Percentiles rank a stretch among this genome's conserved stretches.
phyloP scores from a whole-genome alignment of 306 rosid species.

The Cucumis hystrix region DNA sequence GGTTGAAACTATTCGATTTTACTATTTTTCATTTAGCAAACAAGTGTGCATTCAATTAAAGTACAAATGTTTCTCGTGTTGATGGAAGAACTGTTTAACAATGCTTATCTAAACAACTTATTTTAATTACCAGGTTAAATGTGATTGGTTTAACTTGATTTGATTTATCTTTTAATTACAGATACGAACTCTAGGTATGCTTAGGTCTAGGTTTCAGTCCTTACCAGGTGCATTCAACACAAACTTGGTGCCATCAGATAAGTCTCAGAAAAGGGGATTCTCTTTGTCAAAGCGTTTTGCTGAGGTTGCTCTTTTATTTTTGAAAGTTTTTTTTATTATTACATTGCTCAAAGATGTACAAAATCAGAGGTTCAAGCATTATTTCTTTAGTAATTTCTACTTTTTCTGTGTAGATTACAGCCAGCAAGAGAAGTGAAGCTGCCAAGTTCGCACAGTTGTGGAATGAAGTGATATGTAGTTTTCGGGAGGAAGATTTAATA shows the following conservation, averaged over 20 bases:
- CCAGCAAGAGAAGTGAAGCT: conserved; percentile 93
- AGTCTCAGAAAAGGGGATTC: conserved; percentile 52
- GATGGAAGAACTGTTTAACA: neutral
- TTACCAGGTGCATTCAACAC: conserved; percentile 94
- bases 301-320: conserved; percentile 44
- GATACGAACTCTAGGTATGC: conserved; percentile 93
- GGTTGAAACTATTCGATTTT: neutral
- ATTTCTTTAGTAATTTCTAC: conserved; percentile 11
- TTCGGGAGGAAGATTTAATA: conserved; percentile 90
- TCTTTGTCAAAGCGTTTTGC: conserved; percentile 69
- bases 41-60: neutral
- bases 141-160: conserved; percentile 7
- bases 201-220: conserved; percentile 90
- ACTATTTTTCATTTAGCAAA: neutral
- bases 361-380: neutral
- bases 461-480: conserved; percentile 95
- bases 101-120: neutral
- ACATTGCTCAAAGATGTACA: neutral
- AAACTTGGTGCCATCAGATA: conserved; percentile 86
- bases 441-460: conserved; percentile 94
- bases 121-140: neutral
- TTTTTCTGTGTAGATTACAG: conserved; percentile 39
- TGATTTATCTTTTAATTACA: conserved; percentile 19
- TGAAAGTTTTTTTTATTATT: neutral
- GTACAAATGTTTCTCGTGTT: neutral